phyloP scores from a whole-genome alignment of 192 early-diverging fungal genomes.

The Dissophora ornata region DNA sequence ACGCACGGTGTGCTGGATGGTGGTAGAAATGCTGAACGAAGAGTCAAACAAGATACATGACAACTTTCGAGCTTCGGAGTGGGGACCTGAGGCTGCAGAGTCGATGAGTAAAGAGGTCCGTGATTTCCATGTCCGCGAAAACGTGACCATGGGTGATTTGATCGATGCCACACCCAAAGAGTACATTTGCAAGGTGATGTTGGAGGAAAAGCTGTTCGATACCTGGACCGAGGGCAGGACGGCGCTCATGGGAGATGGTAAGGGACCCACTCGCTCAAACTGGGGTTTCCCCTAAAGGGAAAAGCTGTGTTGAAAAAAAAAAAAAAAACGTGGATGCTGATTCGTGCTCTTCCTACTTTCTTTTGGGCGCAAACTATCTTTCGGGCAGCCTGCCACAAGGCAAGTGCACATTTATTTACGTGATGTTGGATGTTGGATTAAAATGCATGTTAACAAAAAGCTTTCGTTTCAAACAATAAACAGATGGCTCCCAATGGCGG shows the following conservation, averaged over 20 bases:
- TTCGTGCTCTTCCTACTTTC: no score
- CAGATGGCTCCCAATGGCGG: no score
- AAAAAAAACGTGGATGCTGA: background rate
- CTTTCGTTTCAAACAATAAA: no score
- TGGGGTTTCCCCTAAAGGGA: constrained; percentile 14
- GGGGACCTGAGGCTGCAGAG: constrained; percentile 29
- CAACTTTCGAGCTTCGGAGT: constrained; percentile 23
- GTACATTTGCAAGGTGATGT: constrained; percentile 21
- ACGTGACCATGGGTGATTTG: constrained; percentile 10
- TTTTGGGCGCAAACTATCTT: no score
- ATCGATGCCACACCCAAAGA: constrained; percentile 17
- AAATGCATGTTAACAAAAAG: no score
- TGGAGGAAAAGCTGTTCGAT: constrained; percentile 25
- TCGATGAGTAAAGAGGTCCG: constrained; percentile 20
- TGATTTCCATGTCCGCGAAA: constrained; percentile 4
- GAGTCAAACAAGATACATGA: constrained; percentile 1
- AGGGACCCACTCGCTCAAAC: no score
- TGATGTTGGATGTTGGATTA: no score
- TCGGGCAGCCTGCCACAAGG: no score
- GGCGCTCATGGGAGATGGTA: constrained; percentile 14
- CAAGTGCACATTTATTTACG: no score
- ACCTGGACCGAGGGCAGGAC: constrained; percentile 5
- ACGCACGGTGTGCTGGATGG: background rate
- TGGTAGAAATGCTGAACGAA: constrained; percentile 3
- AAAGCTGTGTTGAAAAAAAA: constrained; percentile 1